phyloP scores from a whole-genome alignment of 2,329 filamentous ascomycete genomes.

The Parastagonospora avenae region DNA sequence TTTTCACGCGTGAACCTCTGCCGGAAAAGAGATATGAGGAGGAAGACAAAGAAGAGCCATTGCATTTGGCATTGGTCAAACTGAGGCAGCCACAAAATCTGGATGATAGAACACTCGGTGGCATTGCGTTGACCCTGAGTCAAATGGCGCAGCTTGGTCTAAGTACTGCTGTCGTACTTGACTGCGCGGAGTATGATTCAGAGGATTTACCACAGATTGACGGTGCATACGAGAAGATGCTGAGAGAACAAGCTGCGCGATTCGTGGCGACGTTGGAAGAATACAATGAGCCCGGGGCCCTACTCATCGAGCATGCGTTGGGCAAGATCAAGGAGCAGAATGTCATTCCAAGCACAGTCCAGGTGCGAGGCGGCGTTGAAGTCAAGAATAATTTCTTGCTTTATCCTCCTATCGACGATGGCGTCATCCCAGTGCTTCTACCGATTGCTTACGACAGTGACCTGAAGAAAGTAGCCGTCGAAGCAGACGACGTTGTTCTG shows the following conservation, averaged over 20 bases:
- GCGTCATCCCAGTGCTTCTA: slow-evolving; percentile 73
- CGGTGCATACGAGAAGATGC: slow-evolving; percentile 49
- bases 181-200: slow-evolving; percentile 60
- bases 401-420: slow-evolving; percentile 68
- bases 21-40: slow-evolving; percentile 41
- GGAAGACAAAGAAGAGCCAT: slow-evolving; percentile 46
- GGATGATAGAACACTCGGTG: slow-evolving; percentile 70
- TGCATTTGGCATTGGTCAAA: slow-evolving; percentile 86
- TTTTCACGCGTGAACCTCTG: slow-evolving; percentile 62
- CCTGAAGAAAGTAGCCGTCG: slow-evolving; percentile 50
- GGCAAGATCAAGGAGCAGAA: slow-evolving; percentile 38
- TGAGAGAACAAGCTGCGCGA: slow-evolving; percentile 70
- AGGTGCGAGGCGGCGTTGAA: slow-evolving; percentile 44
- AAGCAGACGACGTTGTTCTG: slow-evolving; percentile 70
- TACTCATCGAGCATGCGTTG: slow-evolving; percentile 67
- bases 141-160: slow-evolving; percentile 85
- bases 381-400: slow-evolving; percentile 59
- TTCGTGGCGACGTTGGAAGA: slow-evolving; percentile 76
- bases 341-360: slow-evolving; percentile 39
- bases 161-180: slow-evolving; percentile 80
- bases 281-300: slow-evolving; percentile 70
- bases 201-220: slow-evolving; percentile 35
- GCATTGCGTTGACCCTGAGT: slow-evolving; percentile 80
- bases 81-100: slow-evolving; percentile 75
- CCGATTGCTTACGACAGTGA: slow-evolving; percentile 64